Evolutionary conservation across 768 basidiomycete species (phyloP), one percentile per base, ranked within the genome.

Genomic region (Rhodosporidiobolus odoratus): DNA sequence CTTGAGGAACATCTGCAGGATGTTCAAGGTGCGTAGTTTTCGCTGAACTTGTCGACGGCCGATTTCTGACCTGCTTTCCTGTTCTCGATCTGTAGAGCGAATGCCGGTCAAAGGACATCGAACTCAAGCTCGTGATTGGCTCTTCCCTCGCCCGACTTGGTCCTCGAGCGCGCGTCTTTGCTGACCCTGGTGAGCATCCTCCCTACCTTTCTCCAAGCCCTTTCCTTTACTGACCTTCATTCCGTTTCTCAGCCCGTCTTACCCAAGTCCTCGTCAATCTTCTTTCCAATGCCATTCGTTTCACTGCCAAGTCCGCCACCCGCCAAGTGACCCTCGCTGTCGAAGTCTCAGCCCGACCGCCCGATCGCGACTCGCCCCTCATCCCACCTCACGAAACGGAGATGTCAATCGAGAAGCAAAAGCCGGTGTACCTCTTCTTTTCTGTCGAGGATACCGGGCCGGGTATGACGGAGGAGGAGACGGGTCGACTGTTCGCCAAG

Each of bases 241-340:
- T 37, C n/a, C 45, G 38, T 69, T 52, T 23, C 52, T 75, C 75
- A 77, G 76, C 68, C 73, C 78, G 60, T 75, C 76, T 70, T 73
- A 71, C 69, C 17, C 78, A 79, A 57, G 76, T 79, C 17, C 70
- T 79, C 38, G 79, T 78, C 72, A 80, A 80, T 59, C 69, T 80
- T 47, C 75, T 80, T 23, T 76, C 78, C 17, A 80, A 80, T 62
- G 79, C 78, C 17, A 79, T 79, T 52, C 68, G 77, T 19, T 79
- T 80, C 68, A 79, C 79, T 37, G 75, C 77, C 4, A 63, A 71
- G 7, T 71, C 72, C 38, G 75, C 72, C 41, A 40, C 58, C 45
- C 75, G 59, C 12, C 40, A 41, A 40, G 60, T 68, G 41, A 79
- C 77, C 4, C 77, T 80, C 35, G 64, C 66, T 8, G 76, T 79